Base-by-base conservation (phyloP, 2,329 filamentous ascomycete genomes). In the Orbilia brochopaga region DNA sequence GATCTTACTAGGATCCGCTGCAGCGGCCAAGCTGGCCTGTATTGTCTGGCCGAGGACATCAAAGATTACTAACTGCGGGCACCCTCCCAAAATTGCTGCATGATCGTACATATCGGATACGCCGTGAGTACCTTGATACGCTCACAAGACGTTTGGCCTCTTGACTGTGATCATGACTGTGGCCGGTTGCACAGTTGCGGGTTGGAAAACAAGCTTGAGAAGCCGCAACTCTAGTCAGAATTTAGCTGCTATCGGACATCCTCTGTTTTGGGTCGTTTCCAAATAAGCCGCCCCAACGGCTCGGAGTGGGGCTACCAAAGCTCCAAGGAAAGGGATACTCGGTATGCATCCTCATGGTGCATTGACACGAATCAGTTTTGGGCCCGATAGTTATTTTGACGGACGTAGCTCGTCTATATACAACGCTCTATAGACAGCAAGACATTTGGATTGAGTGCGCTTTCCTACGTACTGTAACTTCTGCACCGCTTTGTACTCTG, bases 261-360 rank as follows among this genome's bases (percentile, higher is more conserved):
- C 15, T 15, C 65, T 48, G 66, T 70, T 70, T 62, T 64, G 66
- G 60, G 66, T 64, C 54, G 46, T 70, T 70, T 70, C 60, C 66
- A 60, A 70, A 59, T 70, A 54, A 70, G 60, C 66, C 60, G 66
- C 58, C 66, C 66, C 66, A 70, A 60, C 66, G 46, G 59, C 54
- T 10, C 44, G 59, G 46, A 58, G 66, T 63, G 66, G 66, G 66
- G 64, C 59, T 70, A 23, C 55, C 56, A 62, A 52, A 62, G 52
- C 65, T 59, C 66, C 63, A 60, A 59, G 66, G 40, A 70, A 70
- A 60, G 59, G 66, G 37, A 70, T 54, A 60, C 37, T 56, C 66
- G 66, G 59, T 53, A 58, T 70, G 63, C 60, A 13, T 21, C 7
- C 46, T 19, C 11, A 17, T 17, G 7, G 15, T 15, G 17, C 19